Conservation (phyloP, 257 asterid genomes). For the Rehmannia glutinosa region DNA sequence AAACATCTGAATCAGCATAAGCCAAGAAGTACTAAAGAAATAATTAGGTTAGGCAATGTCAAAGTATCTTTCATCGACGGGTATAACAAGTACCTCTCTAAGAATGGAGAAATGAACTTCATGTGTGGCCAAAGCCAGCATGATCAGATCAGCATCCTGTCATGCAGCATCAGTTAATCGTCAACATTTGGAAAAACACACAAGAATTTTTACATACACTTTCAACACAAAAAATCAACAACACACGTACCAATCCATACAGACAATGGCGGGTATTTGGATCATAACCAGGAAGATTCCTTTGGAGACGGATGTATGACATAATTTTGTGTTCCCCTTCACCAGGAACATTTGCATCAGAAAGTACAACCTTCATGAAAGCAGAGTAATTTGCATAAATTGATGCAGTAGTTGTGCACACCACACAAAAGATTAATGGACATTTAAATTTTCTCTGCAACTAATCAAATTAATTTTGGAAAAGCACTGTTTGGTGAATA, state of each 20-base stretch:
- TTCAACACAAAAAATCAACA: not conserved
- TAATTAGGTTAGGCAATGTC: not conserved
- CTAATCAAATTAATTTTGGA: constrained; percentile 3
- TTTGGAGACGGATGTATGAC: constrained; percentile 90
- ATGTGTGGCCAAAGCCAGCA: constrained; percentile 94
- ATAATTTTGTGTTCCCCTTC: constrained; percentile 98
- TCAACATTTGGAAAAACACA: not conserved
- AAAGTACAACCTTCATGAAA: constrained; percentile 75
- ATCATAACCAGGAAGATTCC: constrained; percentile 85
- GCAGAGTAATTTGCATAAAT: constrained; percentile 19
- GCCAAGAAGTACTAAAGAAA: not conserved
- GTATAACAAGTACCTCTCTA: constrained; percentile 64
- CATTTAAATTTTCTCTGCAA: not conserved
- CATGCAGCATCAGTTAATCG: constrained; percentile 4
- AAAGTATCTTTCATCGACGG: not conserved
- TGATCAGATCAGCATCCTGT: constrained; percentile 48
- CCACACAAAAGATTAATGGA: constrained; percentile 7
- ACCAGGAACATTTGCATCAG: constrained; percentile 98
- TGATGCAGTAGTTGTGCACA: not conserved
- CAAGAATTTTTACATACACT: not conserved
- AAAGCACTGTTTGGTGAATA: not conserved
- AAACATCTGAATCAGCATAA: not conserved
- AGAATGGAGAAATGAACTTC: constrained; percentile 92
- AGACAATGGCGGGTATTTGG: constrained; percentile 94
- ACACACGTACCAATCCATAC: constrained; percentile 78